phyloP scores from a whole-genome alignment of 495 filamentous ascomycete species.

The Penicillium odoratum region DNA sequence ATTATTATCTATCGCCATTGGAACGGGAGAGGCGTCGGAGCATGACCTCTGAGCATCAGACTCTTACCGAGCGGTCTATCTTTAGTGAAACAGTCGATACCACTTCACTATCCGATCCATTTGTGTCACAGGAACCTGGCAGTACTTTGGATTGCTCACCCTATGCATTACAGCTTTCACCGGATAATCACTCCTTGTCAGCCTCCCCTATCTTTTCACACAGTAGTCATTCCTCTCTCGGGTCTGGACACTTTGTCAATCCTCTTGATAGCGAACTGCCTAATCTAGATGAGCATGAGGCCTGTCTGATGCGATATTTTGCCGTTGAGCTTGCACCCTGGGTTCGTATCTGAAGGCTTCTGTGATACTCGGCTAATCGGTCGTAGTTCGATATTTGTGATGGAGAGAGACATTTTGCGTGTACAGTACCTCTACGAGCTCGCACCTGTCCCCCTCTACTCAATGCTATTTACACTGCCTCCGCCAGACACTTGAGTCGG shows the following conservation, averaged over 20 bases:
- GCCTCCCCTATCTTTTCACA: constrained; percentile 17
- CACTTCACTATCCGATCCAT: constrained; percentile 6
- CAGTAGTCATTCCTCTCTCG: constrained; percentile 14
- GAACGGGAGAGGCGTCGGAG: constrained; percentile 7
- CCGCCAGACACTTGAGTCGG: constrained; percentile 29
- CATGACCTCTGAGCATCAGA: constrained; percentile 6
- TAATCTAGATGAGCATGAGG: constrained; percentile 26
- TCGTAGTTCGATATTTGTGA: constrained; percentile 27
- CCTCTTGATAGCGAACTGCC: constrained; percentile 7
- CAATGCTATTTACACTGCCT: constrained; percentile 34
- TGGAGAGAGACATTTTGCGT: constrained; percentile 32
- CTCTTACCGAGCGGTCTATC: constrained; percentile 6
- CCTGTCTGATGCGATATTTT: constrained; percentile 35
- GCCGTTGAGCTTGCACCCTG: constrained; percentile 29
- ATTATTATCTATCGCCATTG: constrained; percentile 12
- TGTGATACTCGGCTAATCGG: background rate
- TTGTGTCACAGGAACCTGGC: constrained; percentile 9
- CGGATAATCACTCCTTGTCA: constrained; percentile 10
- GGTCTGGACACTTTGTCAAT: constrained; percentile 3
- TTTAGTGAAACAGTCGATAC: constrained; percentile 8
- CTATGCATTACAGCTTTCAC: constrained; percentile 15
- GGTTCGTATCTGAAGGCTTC: constrained; percentile 12
- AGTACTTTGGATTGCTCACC: constrained; percentile 9
- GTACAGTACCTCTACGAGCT: constrained; percentile 31
- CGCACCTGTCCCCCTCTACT: constrained; percentile 30